Conservation (phyloP, 257 asterid species). For the Solanum dulcamara region DNA sequence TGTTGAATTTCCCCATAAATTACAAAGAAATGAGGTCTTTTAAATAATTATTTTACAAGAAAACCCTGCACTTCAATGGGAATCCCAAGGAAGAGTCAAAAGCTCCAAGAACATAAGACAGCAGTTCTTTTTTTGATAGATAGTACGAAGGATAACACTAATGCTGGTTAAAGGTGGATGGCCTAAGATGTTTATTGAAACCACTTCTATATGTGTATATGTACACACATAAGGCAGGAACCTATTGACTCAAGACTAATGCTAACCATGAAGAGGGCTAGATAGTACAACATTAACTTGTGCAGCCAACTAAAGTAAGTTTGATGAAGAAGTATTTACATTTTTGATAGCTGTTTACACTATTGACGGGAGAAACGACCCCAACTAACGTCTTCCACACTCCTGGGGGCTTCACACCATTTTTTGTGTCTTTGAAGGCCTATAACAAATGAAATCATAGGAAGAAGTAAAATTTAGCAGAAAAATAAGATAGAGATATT, state of each 20-base stretch:
- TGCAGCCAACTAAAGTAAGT: not conserved
- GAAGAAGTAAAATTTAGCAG: not conserved
- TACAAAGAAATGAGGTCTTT: not conserved
- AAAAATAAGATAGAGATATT: not conserved
- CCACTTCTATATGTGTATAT: not conserved
- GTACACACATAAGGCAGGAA: not conserved
- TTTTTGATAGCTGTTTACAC: conserved; percentile 28
- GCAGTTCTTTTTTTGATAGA: not conserved
- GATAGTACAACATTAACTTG: not conserved
- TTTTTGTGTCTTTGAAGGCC: conserved; percentile 60
- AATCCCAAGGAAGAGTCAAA: not conserved
- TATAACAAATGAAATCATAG: conserved; percentile 5
- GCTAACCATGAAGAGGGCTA: not conserved
- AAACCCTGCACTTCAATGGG: not conserved
- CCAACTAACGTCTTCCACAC: conserved; percentile 61
- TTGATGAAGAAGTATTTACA: conserved; percentile 23
- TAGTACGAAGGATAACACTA: not conserved
- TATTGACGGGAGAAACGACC: conserved; percentile 40
- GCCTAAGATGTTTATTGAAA: not conserved
- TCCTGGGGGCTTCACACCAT: conserved; percentile 64
- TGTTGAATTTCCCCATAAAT: not conserved
- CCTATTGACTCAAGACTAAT: not conserved
- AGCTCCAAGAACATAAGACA: not conserved
- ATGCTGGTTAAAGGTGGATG: not conserved
- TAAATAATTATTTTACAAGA: not conserved